These are phyloP conservation scores for Cucurbitaria berberidis DNA, from an alignment of 2,329 filamentous ascomycete genomes.

Conservation along the genomic window DNA sequence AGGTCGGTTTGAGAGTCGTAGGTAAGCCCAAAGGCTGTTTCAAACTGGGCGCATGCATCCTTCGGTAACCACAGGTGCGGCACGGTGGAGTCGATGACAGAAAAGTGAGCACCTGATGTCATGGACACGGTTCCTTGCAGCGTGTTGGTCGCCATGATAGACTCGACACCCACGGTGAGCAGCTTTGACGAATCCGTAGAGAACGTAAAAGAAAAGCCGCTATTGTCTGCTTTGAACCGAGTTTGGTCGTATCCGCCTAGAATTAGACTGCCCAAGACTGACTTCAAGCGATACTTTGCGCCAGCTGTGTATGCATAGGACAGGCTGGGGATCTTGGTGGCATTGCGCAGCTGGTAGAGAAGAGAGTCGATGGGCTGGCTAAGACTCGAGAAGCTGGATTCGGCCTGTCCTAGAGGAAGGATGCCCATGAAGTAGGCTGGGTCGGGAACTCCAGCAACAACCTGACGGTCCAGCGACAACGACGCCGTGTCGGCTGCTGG, in stretches of 20 bases:
- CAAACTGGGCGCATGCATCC: conserved; percentile 50
- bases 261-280: conserved; percentile 45
- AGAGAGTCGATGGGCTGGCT: conserved; percentile 35
- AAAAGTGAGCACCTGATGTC: conserved; percentile 38
- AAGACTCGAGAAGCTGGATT: conserved; percentile 39
- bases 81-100: conserved; percentile 51
- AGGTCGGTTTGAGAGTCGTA: conserved; percentile 47
- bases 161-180: conserved; percentile 43
- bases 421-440: conserved; percentile 40
- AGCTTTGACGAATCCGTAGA: conserved; percentile 39
- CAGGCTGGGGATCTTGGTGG: conserved; percentile 41
- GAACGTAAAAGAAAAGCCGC: conserved; percentile 42
- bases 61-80: conserved; percentile 51
- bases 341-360: conserved; percentile 36
- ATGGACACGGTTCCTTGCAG: conserved; percentile 44
- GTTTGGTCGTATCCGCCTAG: conserved; percentile 52
- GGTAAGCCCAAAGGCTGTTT: conserved; percentile 47
- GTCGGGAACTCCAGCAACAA: conserved; percentile 40
- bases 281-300: conserved; percentile 42
- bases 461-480: conserved; percentile 32
- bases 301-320: conserved; percentile 47
- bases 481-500: conserved; percentile 23
- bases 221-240: conserved; percentile 40
- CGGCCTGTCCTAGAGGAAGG: conserved; percentile 36
- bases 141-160: conserved; percentile 40